Evolutionary conservation across 495 filamentous ascomycete genomes (phyloP).

Genomic region (Neurospora sp.): DNA sequence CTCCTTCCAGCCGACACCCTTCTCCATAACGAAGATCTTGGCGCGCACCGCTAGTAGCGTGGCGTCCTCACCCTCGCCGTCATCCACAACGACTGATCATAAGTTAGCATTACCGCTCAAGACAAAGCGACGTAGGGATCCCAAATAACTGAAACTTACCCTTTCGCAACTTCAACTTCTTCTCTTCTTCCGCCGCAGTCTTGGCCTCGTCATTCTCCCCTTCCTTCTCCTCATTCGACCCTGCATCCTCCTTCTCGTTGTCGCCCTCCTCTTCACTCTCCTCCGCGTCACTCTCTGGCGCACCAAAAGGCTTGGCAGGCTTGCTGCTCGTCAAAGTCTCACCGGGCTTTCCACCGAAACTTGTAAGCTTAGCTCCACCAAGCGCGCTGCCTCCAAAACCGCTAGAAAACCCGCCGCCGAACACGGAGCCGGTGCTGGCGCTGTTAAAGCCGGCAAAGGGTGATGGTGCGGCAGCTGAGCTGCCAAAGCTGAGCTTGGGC

Average conservation of each 20-base stretch:
- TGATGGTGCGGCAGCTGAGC: conserved; percentile 14
- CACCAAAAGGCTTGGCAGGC: conserved; percentile 61
- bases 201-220: conserved; percentile 32
- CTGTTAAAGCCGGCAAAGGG: conserved; percentile 16
- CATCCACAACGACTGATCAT: conserved; percentile 35
- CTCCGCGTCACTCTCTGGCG: conserved; percentile 53
- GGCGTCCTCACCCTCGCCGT: conserved; percentile 69
- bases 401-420: conserved; percentile 31
- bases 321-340: conserved; percentile 45
- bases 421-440: conserved; percentile 6
- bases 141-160: conserved; percentile 36
- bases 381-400: conserved; percentile 48
- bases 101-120: conserved; percentile 16
- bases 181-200: conserved; percentile 49
- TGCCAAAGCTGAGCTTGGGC: conserved; percentile 25
- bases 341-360: conserved; percentile 56
- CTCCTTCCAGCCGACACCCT: conserved; percentile 68
- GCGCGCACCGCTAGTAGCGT: conserved; percentile 54
- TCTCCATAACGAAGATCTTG: conserved; percentile 68
- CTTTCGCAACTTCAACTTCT: conserved; percentile 53
- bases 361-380: conserved; percentile 42
- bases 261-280: conserved; percentile 30
- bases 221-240: conserved; percentile 32
- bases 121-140: conserved; percentile 2
- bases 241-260: conserved; percentile 13